A percentile compares a stretch with the other conserved stretches of the same genome.
phyloP scores from a whole-genome alignment of 164 flowering plant species.

The Magnolia sinica region DNA sequence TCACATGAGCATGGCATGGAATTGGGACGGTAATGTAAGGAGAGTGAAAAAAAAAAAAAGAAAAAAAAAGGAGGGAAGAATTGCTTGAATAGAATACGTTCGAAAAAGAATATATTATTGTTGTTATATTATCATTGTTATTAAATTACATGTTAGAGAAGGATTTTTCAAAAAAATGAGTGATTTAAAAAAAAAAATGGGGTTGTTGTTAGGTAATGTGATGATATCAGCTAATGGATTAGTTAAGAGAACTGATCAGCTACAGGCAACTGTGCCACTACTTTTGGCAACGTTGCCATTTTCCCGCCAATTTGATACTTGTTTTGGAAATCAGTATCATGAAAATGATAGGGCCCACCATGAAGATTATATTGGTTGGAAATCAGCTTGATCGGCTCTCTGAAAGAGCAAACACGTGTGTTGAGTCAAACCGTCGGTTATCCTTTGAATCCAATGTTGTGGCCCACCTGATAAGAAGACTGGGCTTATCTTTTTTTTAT shows the following conservation, averaged over 20 bases:
- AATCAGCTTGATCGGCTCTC: too few relatives aligned
- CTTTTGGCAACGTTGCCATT: not conserved
- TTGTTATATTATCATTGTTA: not conserved
- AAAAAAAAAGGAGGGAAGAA: not conserved
- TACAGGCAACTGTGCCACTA: not conserved
- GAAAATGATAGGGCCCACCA: too few relatives aligned
- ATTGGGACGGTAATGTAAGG: not conserved
- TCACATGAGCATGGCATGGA: constrained; percentile 11
- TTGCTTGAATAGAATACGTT: constrained; percentile 24
- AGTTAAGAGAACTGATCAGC: not conserved
- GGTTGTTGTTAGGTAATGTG: constrained; percentile 27
- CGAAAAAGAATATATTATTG: constrained; percentile 11
- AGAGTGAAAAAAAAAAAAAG: not conserved
- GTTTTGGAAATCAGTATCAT: too few relatives aligned
- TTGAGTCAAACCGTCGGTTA: not conserved
- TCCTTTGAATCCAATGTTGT: not conserved
- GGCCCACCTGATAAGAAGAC: not conserved
- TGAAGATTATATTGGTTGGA: too few relatives aligned
- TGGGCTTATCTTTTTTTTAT: not conserved
- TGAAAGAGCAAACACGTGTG: too few relatives aligned
- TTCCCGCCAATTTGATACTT: too few relatives aligned
- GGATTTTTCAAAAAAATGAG: not conserved
- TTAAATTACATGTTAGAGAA: not conserved
- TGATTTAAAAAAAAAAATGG: constrained; percentile 1
- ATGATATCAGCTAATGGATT: constrained; percentile 24